Base-by-base conservation (phyloP, 1,284 basidiomycete genomes). In the Dichomitus squalens region DNA sequence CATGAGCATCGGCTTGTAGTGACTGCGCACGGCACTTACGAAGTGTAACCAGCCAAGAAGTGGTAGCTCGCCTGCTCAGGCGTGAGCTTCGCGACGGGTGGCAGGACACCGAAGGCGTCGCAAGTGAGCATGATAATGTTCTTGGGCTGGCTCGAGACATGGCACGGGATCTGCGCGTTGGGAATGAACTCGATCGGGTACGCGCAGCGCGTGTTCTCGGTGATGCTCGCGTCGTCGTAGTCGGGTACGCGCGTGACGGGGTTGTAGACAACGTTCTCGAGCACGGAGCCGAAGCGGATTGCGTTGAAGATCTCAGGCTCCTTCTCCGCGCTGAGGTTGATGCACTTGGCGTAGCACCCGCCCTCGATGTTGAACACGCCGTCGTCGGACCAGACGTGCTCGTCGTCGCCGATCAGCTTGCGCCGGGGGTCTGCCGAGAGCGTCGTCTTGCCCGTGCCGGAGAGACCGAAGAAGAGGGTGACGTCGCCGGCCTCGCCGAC, bases 321-420 rank as follows among this genome's bases (percentile, higher is more conserved):
- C 82, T 93, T 98, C 78, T 97, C 93, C 20, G 88, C 88, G 48
- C 92, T 94, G 66, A 99, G 88, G 80, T 97, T 97, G 80, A 99
- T 93, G 76, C 88, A 92, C 82, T 99, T 99, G 77, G 96, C 96
- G 76, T 99, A 99, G 80, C 96, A 99, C 57, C 97, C 96, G 68
- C 96, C 96, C 75, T 99, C 96, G 69, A 99, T 99, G 86, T 99
- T 99, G 88, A 99, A 99, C 61, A 99, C 96, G 75, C 96, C 97
- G 21, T 83, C 87, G 76, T 97, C 95, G 31, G 93, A 95, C 96
- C 95, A 98, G 70, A 98, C 96, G 74, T 98, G 96, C 79, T 98
- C 95, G 73, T 98, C 96, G 73, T 98, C 95, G 69, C 96, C 95
- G 68, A 98, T 97, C 59, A 98, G 85, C 59, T 92, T 79, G 64